Evolutionary conservation across 2,329 filamentous ascomycete genomes (phyloP).

Genomic region (Aureobasidium vineae): DNA sequence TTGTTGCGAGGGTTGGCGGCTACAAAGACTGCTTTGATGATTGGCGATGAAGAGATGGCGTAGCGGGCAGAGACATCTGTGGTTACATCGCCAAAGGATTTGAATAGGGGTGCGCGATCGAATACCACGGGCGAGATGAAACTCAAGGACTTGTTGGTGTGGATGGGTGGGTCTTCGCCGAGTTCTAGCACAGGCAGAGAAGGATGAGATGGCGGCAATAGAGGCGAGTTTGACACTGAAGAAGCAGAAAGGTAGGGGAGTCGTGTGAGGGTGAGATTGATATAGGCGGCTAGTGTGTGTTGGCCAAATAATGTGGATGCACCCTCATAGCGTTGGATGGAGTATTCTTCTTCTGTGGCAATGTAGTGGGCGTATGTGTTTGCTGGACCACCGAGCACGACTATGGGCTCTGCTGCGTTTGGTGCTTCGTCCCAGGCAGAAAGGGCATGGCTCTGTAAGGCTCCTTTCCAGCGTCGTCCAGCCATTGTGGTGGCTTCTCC

Average conservation of each 20-base stretch:
- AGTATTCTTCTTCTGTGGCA: conserved; percentile 75
- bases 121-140: conserved; percentile 79
- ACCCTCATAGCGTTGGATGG: conserved; percentile 88
- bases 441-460: conserved; percentile 49
- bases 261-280: conserved; percentile 76
- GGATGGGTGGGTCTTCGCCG: conserved; percentile 72
- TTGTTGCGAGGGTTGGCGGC: conserved; percentile 91
- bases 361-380: conserved; percentile 90
- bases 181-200: conserved; percentile 38
- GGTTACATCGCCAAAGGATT: conserved; percentile 67
- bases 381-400: conserved; percentile 82
- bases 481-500: conserved; percentile 93
- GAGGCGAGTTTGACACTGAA: conserved; percentile 34
- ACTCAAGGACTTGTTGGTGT: conserved; percentile 69
- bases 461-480: conserved; percentile 78
- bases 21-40: conserved; percentile 68
- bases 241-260: conserved; percentile 62
- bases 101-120: conserved; percentile 65
- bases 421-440: conserved; percentile 41
- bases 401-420: conserved; percentile 59
- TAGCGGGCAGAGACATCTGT: conserved; percentile 53
- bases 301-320: conserved; percentile 85
- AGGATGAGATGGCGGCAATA: conserved; percentile 36
- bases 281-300: conserved; percentile 79
- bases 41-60: conserved; percentile 58